These are phyloP conservation scores for Chaetomiaceae sp. DNA, from an alignment of 2,329 filamentous ascomycete genomes.

Conservation along the genomic window DNA sequence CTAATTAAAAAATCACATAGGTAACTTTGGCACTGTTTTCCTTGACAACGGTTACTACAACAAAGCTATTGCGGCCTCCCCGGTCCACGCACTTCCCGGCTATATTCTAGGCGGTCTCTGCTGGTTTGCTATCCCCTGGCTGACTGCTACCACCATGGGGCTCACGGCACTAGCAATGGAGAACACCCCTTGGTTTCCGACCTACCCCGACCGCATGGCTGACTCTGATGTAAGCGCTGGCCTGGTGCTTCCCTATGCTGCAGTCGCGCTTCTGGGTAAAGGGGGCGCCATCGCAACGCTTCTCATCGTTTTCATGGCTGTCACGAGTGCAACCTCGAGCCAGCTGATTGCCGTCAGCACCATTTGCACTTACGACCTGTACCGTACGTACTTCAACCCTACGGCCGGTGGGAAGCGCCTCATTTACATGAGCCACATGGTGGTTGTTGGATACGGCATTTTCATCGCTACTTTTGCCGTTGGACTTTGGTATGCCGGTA, in stretches of 20 bases:
- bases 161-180: constrained; percentile 77
- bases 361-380: constrained; percentile 85
- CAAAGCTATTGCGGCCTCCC: constrained; percentile 85
- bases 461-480: constrained; percentile 76
- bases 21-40: constrained; percentile 78
- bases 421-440: constrained; percentile 73
- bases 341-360: constrained; percentile 84
- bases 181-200: constrained; percentile 65
- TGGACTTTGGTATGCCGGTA: constrained; percentile 67
- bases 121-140: constrained; percentile 92
- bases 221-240: constrained; percentile 74
- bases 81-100: constrained; percentile 79
- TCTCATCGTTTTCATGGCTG: constrained; percentile 83
- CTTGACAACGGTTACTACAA: constrained; percentile 88
- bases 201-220: constrained; percentile 67
- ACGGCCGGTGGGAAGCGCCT: constrained; percentile 68
- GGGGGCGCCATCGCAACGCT: constrained; percentile 76
- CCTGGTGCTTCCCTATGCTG: constrained; percentile 78
- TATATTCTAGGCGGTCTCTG: constrained; percentile 82
- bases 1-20: neutral
- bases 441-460: constrained; percentile 66
- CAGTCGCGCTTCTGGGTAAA: constrained; percentile 75
- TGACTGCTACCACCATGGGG: constrained; percentile 84
- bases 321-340: constrained; percentile 77
- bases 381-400: constrained; percentile 82